Evolutionary conservation across 352 stramenopile species (phyloP), one percentile per base, ranked within the genome.

Genomic region (Phytophthora megakarya): DNA sequence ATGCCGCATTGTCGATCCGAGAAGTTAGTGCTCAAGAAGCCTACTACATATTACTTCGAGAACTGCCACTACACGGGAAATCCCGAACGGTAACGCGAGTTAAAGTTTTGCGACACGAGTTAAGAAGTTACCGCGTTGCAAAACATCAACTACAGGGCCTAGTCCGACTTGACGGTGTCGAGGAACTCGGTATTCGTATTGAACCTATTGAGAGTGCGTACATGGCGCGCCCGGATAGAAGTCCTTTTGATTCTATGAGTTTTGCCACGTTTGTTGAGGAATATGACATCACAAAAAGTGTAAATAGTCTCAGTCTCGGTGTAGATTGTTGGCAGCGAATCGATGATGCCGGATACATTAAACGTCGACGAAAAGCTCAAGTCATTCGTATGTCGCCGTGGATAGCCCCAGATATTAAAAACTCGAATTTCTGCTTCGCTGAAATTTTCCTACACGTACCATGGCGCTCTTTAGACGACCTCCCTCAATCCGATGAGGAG

Each of bases 221-320:
- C 19, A 63, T 55, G 43, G 16, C 13, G 13, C 23, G 55, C 2
- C 55, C 35, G 6, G 1, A 9, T 1, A 19, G 11, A 37, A 9
- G 16, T 9, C 0, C 4, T 64, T 66, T 66, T 25, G 21, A 60
- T 21, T 26, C 2, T 0, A 60, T 55, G 58, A 49, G 38, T 18
- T 48, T 59, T 19, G 57, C 39, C 22, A 48, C 57, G 1, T 65
- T 65, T 11, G 39, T 40, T 3, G 58, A 66, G 26, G n/a, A 39
- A 16, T 53, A 26, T 18, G 48, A 56, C 4, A 11, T 15, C 2
- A 15, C 38, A 21, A 26, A 52, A 15, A 53, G 55, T 44, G 40
- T 44, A 21, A 11, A 2, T 16, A 11, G 5, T 10, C 38, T 13
- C 1, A 13, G 23, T 25, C n/a, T 3, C 9, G 3, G 55, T 21